These are phyloP conservation scores for Marchantia polymorpha DNA, from an alignment of 225 moss, liverwort and hornwort species.

Conservation along the genomic window DNA sequence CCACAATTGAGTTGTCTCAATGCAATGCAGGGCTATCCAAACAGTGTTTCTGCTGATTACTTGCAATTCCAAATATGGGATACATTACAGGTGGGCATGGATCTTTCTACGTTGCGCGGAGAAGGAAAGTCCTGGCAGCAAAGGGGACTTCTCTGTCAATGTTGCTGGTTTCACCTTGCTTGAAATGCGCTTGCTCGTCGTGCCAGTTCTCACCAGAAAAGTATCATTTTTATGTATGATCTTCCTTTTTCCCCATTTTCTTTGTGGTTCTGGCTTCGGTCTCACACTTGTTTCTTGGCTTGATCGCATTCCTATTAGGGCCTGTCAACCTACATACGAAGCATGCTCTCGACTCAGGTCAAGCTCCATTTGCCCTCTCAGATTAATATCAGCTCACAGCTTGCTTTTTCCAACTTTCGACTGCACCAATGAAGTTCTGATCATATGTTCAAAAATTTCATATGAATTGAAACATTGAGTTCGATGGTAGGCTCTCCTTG, in stretches of 20 bases:
- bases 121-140: no score
- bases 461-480: neutral
- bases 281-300: slow-evolving; percentile 16
- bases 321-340: slow-evolving; percentile 91
- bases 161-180: neutral
- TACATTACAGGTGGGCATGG: slow-evolving; percentile 69
- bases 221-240: neutral
- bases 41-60: slow-evolving; percentile 90
- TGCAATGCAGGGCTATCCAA: slow-evolving; percentile 83
- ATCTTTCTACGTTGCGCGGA: no score
- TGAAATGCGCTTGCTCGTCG: neutral
- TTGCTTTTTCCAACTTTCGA: neutral
- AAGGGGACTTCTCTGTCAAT: no score
- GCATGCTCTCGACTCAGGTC: slow-evolving; percentile 99
- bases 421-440: neutral
- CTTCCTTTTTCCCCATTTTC: neutral
- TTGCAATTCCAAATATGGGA: slow-evolving; percentile 98
- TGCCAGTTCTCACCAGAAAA: neutral
- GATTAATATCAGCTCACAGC: neutral
- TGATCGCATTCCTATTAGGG: slow-evolving; percentile 50
- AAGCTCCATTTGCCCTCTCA: slow-evolving; percentile 9
- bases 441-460: neutral
- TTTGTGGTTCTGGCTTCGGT: neutral
- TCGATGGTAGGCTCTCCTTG: slow-evolving; percentile 81
- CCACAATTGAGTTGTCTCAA: neutral